Evolutionary conservation across 305 asterid genomes (phyloP), one percentile per base, ranked within the genome.

Genomic region (Striga hermonthica): DNA sequence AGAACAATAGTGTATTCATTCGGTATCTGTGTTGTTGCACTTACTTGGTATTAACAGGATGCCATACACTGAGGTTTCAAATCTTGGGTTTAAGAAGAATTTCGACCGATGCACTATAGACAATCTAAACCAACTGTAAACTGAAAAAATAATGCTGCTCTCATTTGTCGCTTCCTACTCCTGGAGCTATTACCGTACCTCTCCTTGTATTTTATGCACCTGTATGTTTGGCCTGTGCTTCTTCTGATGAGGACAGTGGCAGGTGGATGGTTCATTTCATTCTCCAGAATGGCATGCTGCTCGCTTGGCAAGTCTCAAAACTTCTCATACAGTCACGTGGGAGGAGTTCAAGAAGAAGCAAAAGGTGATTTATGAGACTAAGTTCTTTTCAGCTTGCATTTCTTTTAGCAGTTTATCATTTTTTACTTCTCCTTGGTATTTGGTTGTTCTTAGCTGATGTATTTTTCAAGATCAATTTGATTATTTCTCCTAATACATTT

Each of bases 231-330:
- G 67, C 48, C 22, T 60, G 65, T 22, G 69, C 68, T 62, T 88
- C 81, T 76, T 89, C 90, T 92, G 87, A 89, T 89, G 95, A 22
- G 80, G 95, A 77, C 80, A 37, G 82, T 87, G 94, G 67, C 98
- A 93, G 98, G 90, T 93, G 95, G 98, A 93, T 86, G 92, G 98
- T 84, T 93, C 98, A 82, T 93, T 93, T 90, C 97, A 90, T 90
- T 87, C 97, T 70, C 98, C 98, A 90, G 98, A 87, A 75, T 90
- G 98, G 98, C 98, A 90, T 87, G 98, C 98, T 74, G 97, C 98
- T 83, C 95, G 97, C 77, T 81, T 93, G 89, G 98, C 95, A 62
- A 84, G 97, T 75, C 97, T 93, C 70, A 93, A 90, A 44, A 93
- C 95, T 57, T 87, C 98, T 75, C 98, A 93, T 77, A 90, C 97